A percentile compares a stretch with the other conserved stretches of the same genome.
Conservation (phyloP, 1,139 yeast species). For the Pichia sp. region DNA sequence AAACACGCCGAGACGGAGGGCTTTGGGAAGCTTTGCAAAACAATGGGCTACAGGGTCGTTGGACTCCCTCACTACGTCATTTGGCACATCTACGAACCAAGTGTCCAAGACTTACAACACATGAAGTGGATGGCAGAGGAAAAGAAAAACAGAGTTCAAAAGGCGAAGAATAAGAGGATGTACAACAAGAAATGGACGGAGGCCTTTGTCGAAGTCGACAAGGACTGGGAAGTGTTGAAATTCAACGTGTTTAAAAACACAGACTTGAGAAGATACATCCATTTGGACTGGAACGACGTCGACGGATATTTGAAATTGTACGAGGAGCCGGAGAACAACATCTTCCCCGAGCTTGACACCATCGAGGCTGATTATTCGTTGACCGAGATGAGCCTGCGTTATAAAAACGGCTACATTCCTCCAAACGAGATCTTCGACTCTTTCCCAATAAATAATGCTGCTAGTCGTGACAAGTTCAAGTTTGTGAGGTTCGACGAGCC, state of each 20-base stretch:
- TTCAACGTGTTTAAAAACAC: constrained; percentile 32
- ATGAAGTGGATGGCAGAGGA: constrained; percentile 47
- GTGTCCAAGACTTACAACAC: constrained; percentile 41
- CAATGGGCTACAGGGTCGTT: constrained; percentile 37
- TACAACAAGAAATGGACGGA: constrained; percentile 37
- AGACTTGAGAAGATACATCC: constrained; percentile 31
- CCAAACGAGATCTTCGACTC: constrained; percentile 24
- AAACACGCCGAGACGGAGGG: constrained; percentile 43
- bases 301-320: constrained; percentile 33
- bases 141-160: constrained; percentile 36
- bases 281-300: constrained; percentile 37
- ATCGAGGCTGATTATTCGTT: neutral
- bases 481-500: constrained; percentile 13
- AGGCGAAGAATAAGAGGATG: constrained; percentile 32
- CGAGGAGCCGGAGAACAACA: constrained; percentile 9
- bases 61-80: constrained; percentile 41
- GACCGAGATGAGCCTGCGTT: neutral
- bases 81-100: constrained; percentile 44
- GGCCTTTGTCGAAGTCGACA: constrained; percentile 37
- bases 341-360: constrained; percentile 3
- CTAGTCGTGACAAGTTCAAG: constrained; percentile 21
- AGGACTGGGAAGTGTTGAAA: constrained; percentile 35
- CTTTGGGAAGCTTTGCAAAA: constrained; percentile 38
- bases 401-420: constrained; percentile 21
- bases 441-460: constrained; percentile 24